Evolutionary conservation across 345 rosid genomes (phyloP), one percentile per base, ranked within the genome.

Genomic region (Durio zibethinus): DNA sequence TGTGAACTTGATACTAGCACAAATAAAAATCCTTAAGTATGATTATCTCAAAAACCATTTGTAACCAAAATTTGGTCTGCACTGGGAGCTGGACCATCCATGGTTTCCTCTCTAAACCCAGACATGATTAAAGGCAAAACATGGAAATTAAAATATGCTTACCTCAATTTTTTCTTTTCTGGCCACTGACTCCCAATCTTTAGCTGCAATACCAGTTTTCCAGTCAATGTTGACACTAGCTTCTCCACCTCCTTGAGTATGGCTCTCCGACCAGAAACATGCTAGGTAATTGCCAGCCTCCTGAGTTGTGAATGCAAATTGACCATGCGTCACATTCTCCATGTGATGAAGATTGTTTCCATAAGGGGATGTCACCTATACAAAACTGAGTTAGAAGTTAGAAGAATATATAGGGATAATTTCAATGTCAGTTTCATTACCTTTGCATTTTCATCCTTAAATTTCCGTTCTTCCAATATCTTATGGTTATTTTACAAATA

Each of bases 121-220:
- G 20, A 60, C 64, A 27, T 4, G 18, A 27, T 60, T 27, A 23
- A 62, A 31, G 67, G 21, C 11, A 1, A 62, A 33, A 52, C 11
- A 14, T 33, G 62, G 75, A 76, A 63, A 33, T 21, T 21, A 7
- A 48, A 57, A 72, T 57, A 27, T 0, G n/a, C 77, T 74, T 11
- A 82, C 97, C 94, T 96, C 93, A 40, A 96, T 88, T 82, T 96
- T 93, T 78, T 96, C 97, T 76, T 92, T 93, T 81, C 76, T 93
- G 7, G 97, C 98, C 75, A 95, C 94, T 47, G 98, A 90, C 27
- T 93, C 97, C 99, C 99, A 95, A 82, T 95, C 99, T 85, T 93
- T 95, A 5, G 99, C 93, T 0, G 97, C 90, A 18, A 93, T 88
- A 50, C 99, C 99, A 57, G 74, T 91, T 88, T 84, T 93, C 99